Conservation (phyloP, 441 rosid genomes). For the Pelargonium cotyledonis region DNA sequence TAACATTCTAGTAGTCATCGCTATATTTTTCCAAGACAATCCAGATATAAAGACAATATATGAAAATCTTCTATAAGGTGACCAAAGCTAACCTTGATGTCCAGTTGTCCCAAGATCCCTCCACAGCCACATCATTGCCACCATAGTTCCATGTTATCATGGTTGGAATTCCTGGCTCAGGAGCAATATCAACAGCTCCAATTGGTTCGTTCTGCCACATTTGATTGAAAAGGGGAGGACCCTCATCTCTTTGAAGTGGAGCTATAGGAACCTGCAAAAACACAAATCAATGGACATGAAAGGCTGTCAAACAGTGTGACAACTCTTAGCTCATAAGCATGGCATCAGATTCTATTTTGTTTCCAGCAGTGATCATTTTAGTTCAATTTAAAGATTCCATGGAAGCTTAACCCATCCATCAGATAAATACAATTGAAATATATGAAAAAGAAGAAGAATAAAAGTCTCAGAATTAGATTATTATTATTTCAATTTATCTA, state of each 20-base stretch:
- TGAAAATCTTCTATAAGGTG: background rate
- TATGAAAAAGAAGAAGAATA: too few species aligned
- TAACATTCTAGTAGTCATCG: background rate
- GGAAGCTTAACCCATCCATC: too few species aligned
- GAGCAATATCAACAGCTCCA: conserved; percentile 31
- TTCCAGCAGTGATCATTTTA: too few species aligned
- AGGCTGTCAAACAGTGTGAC: background rate
- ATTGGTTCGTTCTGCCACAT: conserved; percentile 44
- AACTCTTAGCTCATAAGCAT: background rate
- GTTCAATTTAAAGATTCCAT: too few species aligned
- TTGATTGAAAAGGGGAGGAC: conserved; percentile 34
- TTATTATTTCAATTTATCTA: background rate
- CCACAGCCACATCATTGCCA: conserved; percentile 73
- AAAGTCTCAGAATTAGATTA: background rate
- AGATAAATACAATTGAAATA: too few species aligned
- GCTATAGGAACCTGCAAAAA: conserved; percentile 53
- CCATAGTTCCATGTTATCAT: conserved; percentile 79
- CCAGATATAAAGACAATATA: background rate
- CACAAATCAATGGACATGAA: conserved; percentile 15
- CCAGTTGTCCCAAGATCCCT: conserved; percentile 97
- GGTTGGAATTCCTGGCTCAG: conserved; percentile 66
- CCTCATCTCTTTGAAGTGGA: conserved; percentile 55
- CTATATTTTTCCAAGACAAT: background rate
- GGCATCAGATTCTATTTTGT: background rate
- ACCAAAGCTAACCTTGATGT: conserved; percentile 44